Evolutionary conservation across 2,329 filamentous ascomycete genomes (phyloP), one percentile per base, ranked within the genome.

Genomic region (Aspergillus puulaauensis): DNA sequence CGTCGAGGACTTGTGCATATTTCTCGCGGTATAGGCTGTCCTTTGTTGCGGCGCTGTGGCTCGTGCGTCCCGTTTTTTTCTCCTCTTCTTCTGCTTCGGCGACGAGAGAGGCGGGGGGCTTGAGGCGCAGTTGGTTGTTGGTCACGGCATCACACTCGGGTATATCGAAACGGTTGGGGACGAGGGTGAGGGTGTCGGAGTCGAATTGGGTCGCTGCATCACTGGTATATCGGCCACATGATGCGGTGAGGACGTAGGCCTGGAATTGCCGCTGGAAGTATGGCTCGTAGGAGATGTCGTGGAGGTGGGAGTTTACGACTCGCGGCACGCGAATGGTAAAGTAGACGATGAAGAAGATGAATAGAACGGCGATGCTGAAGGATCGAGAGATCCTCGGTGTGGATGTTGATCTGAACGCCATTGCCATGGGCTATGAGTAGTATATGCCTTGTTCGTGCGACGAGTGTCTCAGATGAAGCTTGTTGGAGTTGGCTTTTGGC

Each of bases 181-280:
- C 46, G 33, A 49, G n/a, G 19, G n/a, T 49, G n/a, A 49, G 15
- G 15, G 31, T 21, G 27, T 31, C 19, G 9, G 31, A 39, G 17
- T 37, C 46, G 46, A 49, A 49, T 19, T 49, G 31, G 9, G 46
- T 15, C 11, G 46, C 46, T 19, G 37, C 46, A 7, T 49, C 46
- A 14, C n/a, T n/a, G 31, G 46, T 49, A 5, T 23, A 49, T 17
- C 46, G 46, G 19, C 24, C 46, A 39, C 46, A 49, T 8, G 46
- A 49, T 17, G 46, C 4, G 12, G 46, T 49, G 12, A 37, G 31
- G 14, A 35, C 46, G 33, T 23, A 49, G 12, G 21, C 46, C 14
- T 49, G 46, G n/a, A 49, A 49, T 21, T 49, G 46, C 15, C 46
- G 15, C 15, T 49, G 46, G 46, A 49, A 49, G 33, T 49, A 49